Evolutionary conservation across 306 rosid species (phyloP), one percentile per base, ranked within the genome.

Genomic region (Canavalia ensiformis): DNA sequence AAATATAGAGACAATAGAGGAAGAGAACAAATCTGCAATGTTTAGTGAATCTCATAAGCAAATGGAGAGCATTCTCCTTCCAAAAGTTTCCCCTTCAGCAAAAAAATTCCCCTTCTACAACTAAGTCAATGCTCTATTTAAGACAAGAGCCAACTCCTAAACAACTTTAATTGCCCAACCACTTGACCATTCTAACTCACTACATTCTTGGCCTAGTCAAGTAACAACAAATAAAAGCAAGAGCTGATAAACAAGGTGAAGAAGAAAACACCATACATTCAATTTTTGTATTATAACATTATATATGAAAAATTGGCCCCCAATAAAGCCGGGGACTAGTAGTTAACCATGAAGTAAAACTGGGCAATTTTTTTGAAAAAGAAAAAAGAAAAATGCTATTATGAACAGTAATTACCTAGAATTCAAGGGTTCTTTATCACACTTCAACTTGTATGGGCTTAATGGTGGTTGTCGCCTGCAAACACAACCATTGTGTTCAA

Each of bases 381-480:
- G 25, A 18, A 18, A 18, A 18, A 18, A 18, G 25, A 18, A 18
- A 28, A 0, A 29, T 29, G 68, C 41, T 39, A 76, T 64, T 84
- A 51, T 42, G 80, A 74, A 75, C 79, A 78, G 82, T 58, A 72
- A 51, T 54, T 88, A 94, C 98, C 98, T 90, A 18, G 88, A 74
- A 77, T 92, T 94, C 80, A 94, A 84, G 76, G 88, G 85, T 80
- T 94, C 98, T 85, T 90, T 94, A 65, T 92, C 94, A 85, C 98
- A 94, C 97, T 92, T 94, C 90, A 94, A 89, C 84, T 92, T 92
- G 92, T 90, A 94, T 5, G 98, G 86, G 63, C 82, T 72, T 60
- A 88, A 75, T 41, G 50, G 98, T 69, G 90, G 88, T 51, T 90
- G 88, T 72, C 97, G 92, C 92, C 98, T 94, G 88, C 88, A 88